Conservation (phyloP, 2,329 filamentous ascomycete genomes). For the Monascus ruber region DNA sequence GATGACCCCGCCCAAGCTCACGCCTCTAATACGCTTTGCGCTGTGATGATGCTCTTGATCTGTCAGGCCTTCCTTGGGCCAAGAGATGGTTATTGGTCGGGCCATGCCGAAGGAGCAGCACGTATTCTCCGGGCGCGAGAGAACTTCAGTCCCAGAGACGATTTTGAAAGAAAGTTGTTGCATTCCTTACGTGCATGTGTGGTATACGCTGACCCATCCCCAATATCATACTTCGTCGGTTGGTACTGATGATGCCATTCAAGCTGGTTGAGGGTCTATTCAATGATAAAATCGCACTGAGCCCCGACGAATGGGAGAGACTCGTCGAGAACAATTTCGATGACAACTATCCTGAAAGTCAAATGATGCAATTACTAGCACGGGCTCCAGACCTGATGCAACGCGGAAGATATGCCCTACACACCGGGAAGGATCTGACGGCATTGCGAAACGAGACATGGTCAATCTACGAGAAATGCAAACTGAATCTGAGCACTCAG, state of each 20-base stretch:
- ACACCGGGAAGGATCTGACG: conserved; percentile 2
- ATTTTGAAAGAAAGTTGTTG: conserved; percentile 24
- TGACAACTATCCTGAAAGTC: conserved; percentile 14
- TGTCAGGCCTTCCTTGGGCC: conserved; percentile 17
- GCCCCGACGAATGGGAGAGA: conserved; percentile 20
- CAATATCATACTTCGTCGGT: neutral
- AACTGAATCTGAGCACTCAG: conserved; percentile 6
- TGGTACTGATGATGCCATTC: neutral
- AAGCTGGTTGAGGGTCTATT: conserved; percentile 27
- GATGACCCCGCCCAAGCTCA: conserved; percentile 20
- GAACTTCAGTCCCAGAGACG: conserved; percentile 17
- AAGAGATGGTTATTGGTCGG: conserved; percentile 7
- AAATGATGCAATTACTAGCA: conserved; percentile 20
- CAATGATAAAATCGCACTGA: conserved; percentile 22
- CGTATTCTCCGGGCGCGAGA: conserved; percentile 24
- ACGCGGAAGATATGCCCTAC: conserved; percentile 9
- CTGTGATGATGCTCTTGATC: conserved; percentile 25
- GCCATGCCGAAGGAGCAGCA: conserved; percentile 25
- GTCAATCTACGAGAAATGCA: conserved; percentile 13
- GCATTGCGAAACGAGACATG: conserved; percentile 11
- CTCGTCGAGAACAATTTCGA: conserved; percentile 22
- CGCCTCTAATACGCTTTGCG: conserved; percentile 23
- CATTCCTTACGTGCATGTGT: conserved; percentile 25
- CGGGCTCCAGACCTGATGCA: conserved; percentile 19
- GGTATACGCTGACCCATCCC: conserved; percentile 9